phyloP scores from a whole-genome alignment of 2,329 filamentous ascomycete species.

The Phaeosphaeriaceae sp. region DNA sequence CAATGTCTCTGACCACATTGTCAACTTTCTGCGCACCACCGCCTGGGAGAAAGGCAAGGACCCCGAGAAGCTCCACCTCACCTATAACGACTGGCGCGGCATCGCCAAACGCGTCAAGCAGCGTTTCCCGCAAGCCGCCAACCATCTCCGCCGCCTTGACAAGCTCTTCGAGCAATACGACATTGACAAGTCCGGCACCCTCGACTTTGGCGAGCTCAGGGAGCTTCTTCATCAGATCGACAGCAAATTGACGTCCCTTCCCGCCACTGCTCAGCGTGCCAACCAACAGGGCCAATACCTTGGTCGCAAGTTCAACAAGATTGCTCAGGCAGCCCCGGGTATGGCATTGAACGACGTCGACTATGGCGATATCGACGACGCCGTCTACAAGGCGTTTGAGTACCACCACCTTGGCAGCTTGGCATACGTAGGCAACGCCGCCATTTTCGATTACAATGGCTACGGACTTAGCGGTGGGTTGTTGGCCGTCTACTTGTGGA shows the following conservation, averaged over 20 bases:
- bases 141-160: conserved; percentile 87
- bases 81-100: conserved; percentile 85
- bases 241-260: conserved; percentile 89
- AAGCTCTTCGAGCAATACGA: conserved; percentile 92
- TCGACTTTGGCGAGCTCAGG: conserved; percentile 90
- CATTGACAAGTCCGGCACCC: conserved; percentile 87
- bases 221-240: conserved; percentile 93
- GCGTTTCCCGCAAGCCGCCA: conserved; percentile 88
- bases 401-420: conserved; percentile 91
- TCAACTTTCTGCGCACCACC: conserved; percentile 85
- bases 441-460: conserved; percentile 89
- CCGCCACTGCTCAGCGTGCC: conserved; percentile 93
- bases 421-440: conserved; percentile 95
- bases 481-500: conserved; percentile 94
- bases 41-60: conserved; percentile 93
- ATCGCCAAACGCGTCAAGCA: conserved; percentile 84
- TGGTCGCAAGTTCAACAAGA: conserved; percentile 90
- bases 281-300: conserved; percentile 96
- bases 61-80: conserved; percentile 84
- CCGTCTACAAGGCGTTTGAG: conserved; percentile 92
- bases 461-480: conserved; percentile 82
- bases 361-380: conserved; percentile 89
- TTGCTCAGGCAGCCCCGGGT: conserved; percentile 78
- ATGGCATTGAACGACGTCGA: conserved; percentile 79
- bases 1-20: conserved; percentile 89